phyloP scores from a whole-genome alignment of 805 yeast genomes.

The Grigorovia humatica region DNA sequence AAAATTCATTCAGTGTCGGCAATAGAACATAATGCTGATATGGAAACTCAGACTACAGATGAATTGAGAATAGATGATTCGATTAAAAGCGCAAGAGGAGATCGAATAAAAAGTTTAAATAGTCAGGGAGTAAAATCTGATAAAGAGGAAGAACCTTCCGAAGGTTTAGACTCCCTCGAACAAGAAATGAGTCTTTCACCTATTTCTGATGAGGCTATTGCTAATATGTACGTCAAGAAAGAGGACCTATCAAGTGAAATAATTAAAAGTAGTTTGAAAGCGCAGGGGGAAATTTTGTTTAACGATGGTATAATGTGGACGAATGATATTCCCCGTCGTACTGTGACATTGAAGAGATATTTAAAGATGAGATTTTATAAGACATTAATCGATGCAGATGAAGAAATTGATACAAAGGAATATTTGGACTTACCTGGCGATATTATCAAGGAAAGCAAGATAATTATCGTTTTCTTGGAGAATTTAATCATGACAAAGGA shows the following conservation, averaged over 20 bases:
- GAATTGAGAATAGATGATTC: no score
- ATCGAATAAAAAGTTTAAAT: no score
- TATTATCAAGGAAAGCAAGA: conserved; percentile 3
- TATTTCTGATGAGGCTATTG: not conserved
- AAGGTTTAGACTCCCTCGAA: no score
- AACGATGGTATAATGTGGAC: conserved; percentile 2
- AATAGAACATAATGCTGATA: no score
- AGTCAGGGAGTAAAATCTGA: not conserved
- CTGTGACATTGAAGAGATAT: conserved; percentile 1
- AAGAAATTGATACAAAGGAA: not conserved
- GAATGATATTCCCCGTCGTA: not conserved
- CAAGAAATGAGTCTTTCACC: not conserved
- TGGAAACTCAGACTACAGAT: no score
- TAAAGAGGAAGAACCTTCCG: not conserved
- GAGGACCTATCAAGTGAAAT: not conserved
- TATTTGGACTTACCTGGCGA: conserved; percentile 4
- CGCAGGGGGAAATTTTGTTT: not conserved
- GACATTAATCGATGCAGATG: not conserved
- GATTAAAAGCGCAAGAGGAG: no score
- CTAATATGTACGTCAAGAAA: not conserved
- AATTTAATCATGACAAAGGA: conserved; percentile 17
- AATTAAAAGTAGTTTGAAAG: not conserved
- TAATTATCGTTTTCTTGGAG: conserved; percentile 10
- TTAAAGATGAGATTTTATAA: not conserved
- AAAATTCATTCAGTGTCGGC: no score